These are phyloP conservation scores for Choanephora cucurbitarum DNA, from an alignment of 371 early-diverging fungal genomes.

Conservation along the genomic window DNA sequence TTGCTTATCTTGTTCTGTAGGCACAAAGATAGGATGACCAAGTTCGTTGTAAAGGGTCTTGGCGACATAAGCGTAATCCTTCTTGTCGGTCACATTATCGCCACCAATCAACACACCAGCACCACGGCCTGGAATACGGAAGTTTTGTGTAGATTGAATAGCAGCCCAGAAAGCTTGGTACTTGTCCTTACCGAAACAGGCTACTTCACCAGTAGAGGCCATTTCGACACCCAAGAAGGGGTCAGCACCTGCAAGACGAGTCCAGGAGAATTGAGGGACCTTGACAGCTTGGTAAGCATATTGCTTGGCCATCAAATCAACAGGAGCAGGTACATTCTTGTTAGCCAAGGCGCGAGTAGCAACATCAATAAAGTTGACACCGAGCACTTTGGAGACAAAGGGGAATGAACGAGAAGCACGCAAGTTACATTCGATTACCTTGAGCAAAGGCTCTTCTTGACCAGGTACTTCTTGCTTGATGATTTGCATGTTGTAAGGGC, in stretches of 20 bases:
- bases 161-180: slow-evolving; percentile 84
- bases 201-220: slow-evolving; percentile 98
- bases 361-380: slow-evolving; percentile 85
- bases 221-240: slow-evolving; percentile 96
- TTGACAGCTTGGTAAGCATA: slow-evolving; percentile 84
- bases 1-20: slow-evolving; percentile 57
- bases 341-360: slow-evolving; percentile 82
- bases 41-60: slow-evolving; percentile 54
- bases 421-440: slow-evolving; percentile 97
- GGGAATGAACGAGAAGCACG: slow-evolving; percentile 96
- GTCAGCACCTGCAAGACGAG: slow-evolving; percentile 92
- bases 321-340: slow-evolving; percentile 59
- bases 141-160: slow-evolving; percentile 83
- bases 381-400: slow-evolving; percentile 93
- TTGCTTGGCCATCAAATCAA: slow-evolving; percentile 66
- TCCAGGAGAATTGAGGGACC: slow-evolving; percentile 94
- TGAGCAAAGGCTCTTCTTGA: slow-evolving; percentile 50
- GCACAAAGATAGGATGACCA: slow-evolving; percentile 75
- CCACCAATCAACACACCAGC: slow-evolving; percentile 71
- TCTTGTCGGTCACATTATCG: slow-evolving; percentile 71
- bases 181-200: slow-evolving; percentile 91
- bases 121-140: slow-evolving; percentile 71
- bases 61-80: slow-evolving; percentile 72
- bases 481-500: slow-evolving; percentile 96
- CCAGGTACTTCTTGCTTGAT: slow-evolving; percentile 60